Percentiles rank a stretch among this genome's conserved stretches.
phyloP scores from a whole-genome alignment of 1,139 yeast species.

The Blastobotrys elegans region DNA sequence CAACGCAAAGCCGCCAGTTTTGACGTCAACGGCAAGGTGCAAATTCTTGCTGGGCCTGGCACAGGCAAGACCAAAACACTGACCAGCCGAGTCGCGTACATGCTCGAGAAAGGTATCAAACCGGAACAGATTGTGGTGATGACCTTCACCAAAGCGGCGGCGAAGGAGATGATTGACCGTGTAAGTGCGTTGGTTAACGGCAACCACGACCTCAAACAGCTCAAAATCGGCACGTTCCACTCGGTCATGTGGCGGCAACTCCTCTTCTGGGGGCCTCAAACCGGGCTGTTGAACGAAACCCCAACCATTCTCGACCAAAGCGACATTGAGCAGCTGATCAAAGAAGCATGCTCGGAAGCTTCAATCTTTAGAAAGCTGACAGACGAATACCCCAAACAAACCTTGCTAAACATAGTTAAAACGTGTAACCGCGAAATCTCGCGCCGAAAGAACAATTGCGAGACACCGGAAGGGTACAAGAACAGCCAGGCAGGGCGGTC shows the following conservation, averaged over 20 bases:
- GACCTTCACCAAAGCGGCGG: slow-evolving; percentile 88
- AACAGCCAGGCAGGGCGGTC: neutral
- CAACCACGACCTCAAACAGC: slow-evolving; percentile 31
- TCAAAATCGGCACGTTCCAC: slow-evolving; percentile 83
- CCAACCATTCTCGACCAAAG: slow-evolving; percentile 63
- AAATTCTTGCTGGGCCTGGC: slow-evolving; percentile 91
- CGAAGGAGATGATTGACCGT: slow-evolving; percentile 72
- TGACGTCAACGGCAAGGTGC: slow-evolving; percentile 51
- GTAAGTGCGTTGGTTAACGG: slow-evolving; percentile 31
- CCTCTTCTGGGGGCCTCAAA: slow-evolving; percentile 48
- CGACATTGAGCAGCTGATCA: slow-evolving; percentile 39
- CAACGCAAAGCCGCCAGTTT: slow-evolving; percentile 61
- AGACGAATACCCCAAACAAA: neutral
- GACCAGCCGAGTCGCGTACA: slow-evolving; percentile 68
- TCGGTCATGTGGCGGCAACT: slow-evolving; percentile 65
- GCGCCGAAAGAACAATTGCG: slow-evolving; percentile 11
- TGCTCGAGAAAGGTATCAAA: slow-evolving; percentile 44
- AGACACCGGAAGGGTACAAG: slow-evolving; percentile 3
- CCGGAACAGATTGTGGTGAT: slow-evolving; percentile 72
- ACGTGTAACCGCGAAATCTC: slow-evolving; percentile 8
- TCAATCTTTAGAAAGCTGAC: neutral
- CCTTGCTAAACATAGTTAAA: neutral
- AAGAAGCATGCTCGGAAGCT: neutral
- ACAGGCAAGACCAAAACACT: slow-evolving; percentile 72
- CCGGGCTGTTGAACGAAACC: slow-evolving; percentile 41